Evolutionary conservation across 768 basidiomycete species (phyloP).

Genomic region (Naematelia aurantialba): DNA sequence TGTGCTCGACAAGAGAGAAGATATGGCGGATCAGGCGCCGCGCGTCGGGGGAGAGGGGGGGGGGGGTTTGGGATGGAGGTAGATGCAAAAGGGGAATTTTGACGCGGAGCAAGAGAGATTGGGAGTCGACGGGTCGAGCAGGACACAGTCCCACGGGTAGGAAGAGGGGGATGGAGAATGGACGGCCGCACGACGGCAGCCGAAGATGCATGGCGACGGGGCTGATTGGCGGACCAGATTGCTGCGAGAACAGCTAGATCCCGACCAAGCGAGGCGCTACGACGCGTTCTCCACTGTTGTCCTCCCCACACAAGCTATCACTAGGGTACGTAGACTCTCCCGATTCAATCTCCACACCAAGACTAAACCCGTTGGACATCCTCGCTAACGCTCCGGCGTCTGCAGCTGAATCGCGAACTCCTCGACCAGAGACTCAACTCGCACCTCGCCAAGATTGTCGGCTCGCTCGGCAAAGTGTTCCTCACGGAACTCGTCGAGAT

Average conservation of each 20-base stretch:
- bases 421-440: constrained; percentile 30
- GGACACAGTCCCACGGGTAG: neutral
- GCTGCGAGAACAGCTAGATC: constrained; percentile 25
- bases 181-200: neutral
- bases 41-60: constrained; percentile 7
- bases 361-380: neutral
- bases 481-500: constrained; percentile 40
- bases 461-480: constrained; percentile 42
- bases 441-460: constrained; percentile 22
- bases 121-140: no score
- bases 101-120: no score
- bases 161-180: constrained; percentile 21
- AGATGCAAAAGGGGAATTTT: neutral
- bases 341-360: neutral
- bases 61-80: constrained; percentile 8
- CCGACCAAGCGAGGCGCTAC: constrained; percentile 37
- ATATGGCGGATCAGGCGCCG: constrained; percentile 4
- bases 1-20: neutral
- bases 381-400: neutral
- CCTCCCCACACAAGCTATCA: constrained; percentile 29
- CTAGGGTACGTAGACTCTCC: constrained; percentile 22
- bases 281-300: constrained; percentile 31
- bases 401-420: constrained; percentile 36
- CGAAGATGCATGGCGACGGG: neutral
- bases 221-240: constrained; percentile 12